Evolutionary conservation across 176 grass and related monocot species (phyloP).

Genomic region (Alopecurus myosuroides): DNA sequence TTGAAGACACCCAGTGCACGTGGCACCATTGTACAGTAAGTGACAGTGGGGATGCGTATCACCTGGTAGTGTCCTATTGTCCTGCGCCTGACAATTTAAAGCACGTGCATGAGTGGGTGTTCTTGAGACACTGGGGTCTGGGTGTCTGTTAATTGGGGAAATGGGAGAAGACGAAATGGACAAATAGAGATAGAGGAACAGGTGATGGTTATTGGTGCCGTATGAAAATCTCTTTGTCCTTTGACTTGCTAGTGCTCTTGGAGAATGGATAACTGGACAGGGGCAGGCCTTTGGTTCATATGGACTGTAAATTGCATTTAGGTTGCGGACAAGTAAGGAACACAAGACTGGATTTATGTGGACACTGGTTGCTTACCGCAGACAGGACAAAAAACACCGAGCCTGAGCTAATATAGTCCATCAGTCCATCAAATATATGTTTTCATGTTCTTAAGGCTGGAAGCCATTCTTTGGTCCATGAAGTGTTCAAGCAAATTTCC

Average conservation of each 20-base stretch:
- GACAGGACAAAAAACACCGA: not conserved
- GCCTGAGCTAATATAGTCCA: not conserved
- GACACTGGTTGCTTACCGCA: not conserved
- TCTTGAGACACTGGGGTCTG: not conserved
- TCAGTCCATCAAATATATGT: not conserved
- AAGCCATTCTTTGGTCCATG: not conserved
- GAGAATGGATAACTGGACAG: not conserved
- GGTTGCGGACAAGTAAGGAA: not conserved
- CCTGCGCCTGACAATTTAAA: slow-evolving; percentile 5
- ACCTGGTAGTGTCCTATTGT: not conserved
- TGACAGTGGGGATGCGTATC: not conserved
- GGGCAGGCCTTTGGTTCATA: not conserved
- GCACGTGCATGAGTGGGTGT: not conserved
- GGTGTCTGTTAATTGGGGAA: not conserved
- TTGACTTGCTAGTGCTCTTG: not conserved
- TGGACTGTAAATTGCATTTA: not conserved
- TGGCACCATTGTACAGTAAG: no score
- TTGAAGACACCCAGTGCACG: not conserved
- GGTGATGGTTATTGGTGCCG: not conserved
- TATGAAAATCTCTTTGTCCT: not conserved
- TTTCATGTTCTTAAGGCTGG: not conserved
- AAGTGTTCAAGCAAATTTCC: not conserved
- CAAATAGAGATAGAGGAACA: not conserved
- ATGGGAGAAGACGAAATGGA: not conserved
- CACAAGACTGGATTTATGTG: not conserved